A percentile compares a stretch with the other conserved stretches of the same genome.
phyloP scores from a whole-genome alignment of 768 basidiomycete species.

The Mycena rebaudengoi region DNA sequence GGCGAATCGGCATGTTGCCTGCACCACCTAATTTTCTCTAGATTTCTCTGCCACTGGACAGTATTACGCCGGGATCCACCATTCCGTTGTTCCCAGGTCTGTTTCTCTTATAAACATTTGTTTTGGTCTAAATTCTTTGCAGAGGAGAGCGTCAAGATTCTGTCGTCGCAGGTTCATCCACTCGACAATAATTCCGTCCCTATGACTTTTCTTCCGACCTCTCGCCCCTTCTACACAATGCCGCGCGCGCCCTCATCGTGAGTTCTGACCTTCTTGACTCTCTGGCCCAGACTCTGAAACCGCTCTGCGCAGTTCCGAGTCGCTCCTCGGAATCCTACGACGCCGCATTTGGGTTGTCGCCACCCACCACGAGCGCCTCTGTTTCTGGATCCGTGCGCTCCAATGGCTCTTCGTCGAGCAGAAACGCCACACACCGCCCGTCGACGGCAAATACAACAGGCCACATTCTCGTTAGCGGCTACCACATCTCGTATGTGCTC shows the following conservation, averaged over 20 bases:
- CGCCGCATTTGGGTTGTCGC: constrained; percentile 57
- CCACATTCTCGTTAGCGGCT: constrained; percentile 78
- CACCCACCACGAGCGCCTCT: constrained; percentile 40
- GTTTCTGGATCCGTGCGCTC: constrained; percentile 45
- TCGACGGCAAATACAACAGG: constrained; percentile 79
- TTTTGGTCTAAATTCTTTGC: neutral
- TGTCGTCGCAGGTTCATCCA: constrained; percentile 79
- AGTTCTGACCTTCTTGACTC: neutral
- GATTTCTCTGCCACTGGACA: constrained; percentile 76
- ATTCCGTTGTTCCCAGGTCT: constrained; percentile 79
- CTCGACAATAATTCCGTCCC: constrained; percentile 75
- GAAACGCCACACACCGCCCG: constrained; percentile 47
- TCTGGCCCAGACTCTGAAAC: constrained; percentile 5
- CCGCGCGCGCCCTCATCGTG: constrained; percentile 68
- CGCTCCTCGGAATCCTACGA: constrained; percentile 69
- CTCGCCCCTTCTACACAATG: constrained; percentile 71
- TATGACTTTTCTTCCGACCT: constrained; percentile 76
- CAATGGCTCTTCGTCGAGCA: constrained; percentile 37
- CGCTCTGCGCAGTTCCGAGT: constrained; percentile 51
- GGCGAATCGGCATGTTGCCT: neutral
- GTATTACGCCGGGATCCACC: constrained; percentile 69
- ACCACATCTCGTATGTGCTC: constrained; percentile 78
- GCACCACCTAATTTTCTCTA: constrained; percentile 33
- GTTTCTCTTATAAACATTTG: constrained; percentile 20
- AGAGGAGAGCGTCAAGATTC: constrained; percentile 85